Base-by-base conservation (phyloP, 495 filamentous ascomycete species). In the Thermothielavioides terrestris region DNA sequence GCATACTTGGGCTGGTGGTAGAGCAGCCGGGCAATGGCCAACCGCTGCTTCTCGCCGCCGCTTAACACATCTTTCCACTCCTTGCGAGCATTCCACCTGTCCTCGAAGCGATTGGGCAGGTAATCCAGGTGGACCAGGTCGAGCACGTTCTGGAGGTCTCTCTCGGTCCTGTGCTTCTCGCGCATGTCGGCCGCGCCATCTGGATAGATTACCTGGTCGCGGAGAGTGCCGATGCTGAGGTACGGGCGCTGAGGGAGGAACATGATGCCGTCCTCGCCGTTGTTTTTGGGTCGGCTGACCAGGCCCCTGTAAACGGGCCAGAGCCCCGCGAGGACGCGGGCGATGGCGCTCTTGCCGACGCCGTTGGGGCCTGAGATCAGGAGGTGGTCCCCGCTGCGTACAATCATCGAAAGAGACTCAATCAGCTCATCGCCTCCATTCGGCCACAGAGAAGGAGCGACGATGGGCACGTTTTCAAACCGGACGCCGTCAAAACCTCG, bases 41-140 rank as follows among this genome's bases (percentile, higher is more conserved):
- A 84, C 21, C 94, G 74, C 68, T 99, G 94, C 70, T 99, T 99
- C 73, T 99, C 94, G n/a, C 94, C 94, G 10, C 94, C 94, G 51
- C 83, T 89, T 15, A 99, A 68, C 9, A 99, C 88, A 59, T 97
- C 92, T 70, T 97, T 96, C 94, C 94, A 99, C 56, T 94, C 92
- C 68, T 99, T 97, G 22, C 86, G 74, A 18, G 87, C 86, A 60
- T 99, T 89, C 91, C 90, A 99, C 11, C 94, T 94, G 21, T 90
- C 94, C 70, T 99, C 94, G 17, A n/a, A n/a, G n/a, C 94, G 81
- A 27, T 86, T 78, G 5, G 88, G 88, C 4, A 99, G 74, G 66
- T 97, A 96, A 7, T 89, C 90, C 0, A 99, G 74, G 40, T 80
- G 77, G 0, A 89, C 92, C 22, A 84, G 83, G 42, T 95, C 86